phyloP scores from a whole-genome alignment of 768 basidiomycete species.

The Exidia glandulosa region DNA sequence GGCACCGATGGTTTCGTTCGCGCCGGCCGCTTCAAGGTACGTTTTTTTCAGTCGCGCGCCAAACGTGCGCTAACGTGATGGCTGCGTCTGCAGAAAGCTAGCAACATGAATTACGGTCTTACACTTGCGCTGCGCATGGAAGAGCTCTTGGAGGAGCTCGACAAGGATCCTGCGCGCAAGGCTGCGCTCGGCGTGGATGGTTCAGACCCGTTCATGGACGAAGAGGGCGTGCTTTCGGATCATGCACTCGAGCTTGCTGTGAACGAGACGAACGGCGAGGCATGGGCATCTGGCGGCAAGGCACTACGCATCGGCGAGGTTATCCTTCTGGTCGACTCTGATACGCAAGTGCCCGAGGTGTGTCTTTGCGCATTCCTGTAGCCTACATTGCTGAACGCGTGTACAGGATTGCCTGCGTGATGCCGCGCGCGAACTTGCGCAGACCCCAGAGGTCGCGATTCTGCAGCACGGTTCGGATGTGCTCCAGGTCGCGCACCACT shows the following conservation, averaged over 20 bases:
- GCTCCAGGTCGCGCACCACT: constrained; percentile 82
- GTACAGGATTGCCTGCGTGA: constrained; percentile 70
- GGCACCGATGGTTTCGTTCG: constrained; percentile 39
- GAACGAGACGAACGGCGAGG: constrained; percentile 55
- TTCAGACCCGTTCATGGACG: constrained; percentile 20
- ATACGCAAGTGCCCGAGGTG: constrained; percentile 42
- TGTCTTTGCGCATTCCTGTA: constrained; percentile 1
- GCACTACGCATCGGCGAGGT: constrained; percentile 68
- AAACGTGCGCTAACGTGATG: constrained; percentile 45
- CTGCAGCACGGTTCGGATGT: constrained; percentile 83
- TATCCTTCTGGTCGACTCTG: constrained; percentile 74
- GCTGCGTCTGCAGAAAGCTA: constrained; percentile 89
- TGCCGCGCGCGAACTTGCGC: constrained; percentile 74
- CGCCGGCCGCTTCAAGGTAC: constrained; percentile 70
- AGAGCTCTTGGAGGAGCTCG: constrained; percentile 25
- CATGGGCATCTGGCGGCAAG: constrained; percentile 64
- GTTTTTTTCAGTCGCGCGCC: constrained; percentile 12
- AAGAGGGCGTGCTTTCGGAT: constrained; percentile 46
- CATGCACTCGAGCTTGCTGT: constrained; percentile 61
- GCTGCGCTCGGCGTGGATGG: constrained; percentile 3
- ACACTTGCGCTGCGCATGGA: constrained; percentile 54
- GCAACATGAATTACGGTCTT: constrained; percentile 83
- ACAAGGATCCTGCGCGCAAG: constrained; percentile 11
- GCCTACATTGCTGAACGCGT: constrained; percentile 1
- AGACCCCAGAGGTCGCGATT: constrained; percentile 76